These are phyloP conservation scores for Paramecium sonneborni DNA, from an alignment of 73 alveolate species.

Conservation along the genomic window DNA sequence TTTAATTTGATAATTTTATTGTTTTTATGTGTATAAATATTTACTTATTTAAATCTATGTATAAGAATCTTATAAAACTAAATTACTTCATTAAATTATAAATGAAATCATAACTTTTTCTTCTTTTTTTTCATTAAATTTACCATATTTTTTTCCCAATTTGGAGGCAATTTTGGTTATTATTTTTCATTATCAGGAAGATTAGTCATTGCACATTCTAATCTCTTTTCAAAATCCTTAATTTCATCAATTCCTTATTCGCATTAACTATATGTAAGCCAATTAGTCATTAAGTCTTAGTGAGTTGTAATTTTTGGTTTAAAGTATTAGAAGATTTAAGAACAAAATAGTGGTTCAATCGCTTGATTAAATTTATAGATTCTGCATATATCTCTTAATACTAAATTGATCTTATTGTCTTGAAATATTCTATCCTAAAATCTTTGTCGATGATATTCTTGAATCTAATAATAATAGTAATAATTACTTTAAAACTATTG, in stretches of 20 bases:
- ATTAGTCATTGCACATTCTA: background rate
- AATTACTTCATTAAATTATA: background rate
- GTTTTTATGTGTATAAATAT: background rate
- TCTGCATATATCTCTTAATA: background rate
- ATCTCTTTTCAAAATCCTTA: conserved; percentile 31
- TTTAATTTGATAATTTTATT: background rate
- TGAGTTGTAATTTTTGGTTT: conserved; percentile 13
- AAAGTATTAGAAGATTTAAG: background rate
- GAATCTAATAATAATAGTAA: background rate
- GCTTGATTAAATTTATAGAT: background rate
- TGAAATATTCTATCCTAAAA: background rate
- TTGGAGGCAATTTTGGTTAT: background rate
- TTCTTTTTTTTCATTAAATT: background rate
- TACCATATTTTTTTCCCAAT: conserved; percentile 35
- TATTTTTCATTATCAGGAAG: conserved; percentile 29
- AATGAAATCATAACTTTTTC: background rate
- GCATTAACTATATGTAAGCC: background rate
- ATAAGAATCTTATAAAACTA: background rate
- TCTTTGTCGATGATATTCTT: background rate
- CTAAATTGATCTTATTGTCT: background rate
- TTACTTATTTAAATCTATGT: background rate
- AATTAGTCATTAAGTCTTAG: conserved; percentile 20
- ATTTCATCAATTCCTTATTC: background rate
- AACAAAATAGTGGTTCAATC: background rate
- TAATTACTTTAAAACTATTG: background rate